These are phyloP conservation scores for Solanum rostratum DNA, from an alignment of 257 asterid species.

Conservation along the genomic window DNA sequence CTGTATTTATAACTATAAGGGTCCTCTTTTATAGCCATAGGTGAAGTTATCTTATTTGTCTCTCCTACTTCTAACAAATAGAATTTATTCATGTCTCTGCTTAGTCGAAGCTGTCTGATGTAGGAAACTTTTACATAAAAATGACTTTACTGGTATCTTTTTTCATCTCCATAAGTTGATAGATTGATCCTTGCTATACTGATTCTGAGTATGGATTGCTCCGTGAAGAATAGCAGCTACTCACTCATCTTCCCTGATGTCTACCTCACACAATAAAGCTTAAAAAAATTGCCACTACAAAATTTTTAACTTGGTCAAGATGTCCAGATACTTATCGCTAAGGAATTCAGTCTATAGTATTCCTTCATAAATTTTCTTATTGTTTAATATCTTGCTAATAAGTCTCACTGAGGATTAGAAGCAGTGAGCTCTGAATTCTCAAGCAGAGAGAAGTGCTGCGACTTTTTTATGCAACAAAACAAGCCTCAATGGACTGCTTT, in stretches of 20 bases:
- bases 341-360: neutral
- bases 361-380: neutral
- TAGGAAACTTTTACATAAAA: neutral
- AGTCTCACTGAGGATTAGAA: neutral
- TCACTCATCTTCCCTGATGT: neutral
- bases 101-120: neutral
- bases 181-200: neutral
- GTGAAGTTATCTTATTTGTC: neutral
- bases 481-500: neutral
- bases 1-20: neutral
- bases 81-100: neutral
- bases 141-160: neutral
- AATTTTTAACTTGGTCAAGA: neutral
- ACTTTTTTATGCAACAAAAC: neutral
- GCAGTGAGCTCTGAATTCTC: neutral
- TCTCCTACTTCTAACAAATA: neutral
- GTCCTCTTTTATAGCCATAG: neutral
- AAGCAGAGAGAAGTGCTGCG: neutral
- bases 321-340: neutral
- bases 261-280: neutral
- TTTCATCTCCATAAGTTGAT: neutral
- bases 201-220: neutral
- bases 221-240: neutral
- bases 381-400: neutral
- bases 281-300: neutral